Evolutionary conservation across 805 yeast genomes (phyloP).

Genomic region (Myxozyma lipomycoides): DNA sequence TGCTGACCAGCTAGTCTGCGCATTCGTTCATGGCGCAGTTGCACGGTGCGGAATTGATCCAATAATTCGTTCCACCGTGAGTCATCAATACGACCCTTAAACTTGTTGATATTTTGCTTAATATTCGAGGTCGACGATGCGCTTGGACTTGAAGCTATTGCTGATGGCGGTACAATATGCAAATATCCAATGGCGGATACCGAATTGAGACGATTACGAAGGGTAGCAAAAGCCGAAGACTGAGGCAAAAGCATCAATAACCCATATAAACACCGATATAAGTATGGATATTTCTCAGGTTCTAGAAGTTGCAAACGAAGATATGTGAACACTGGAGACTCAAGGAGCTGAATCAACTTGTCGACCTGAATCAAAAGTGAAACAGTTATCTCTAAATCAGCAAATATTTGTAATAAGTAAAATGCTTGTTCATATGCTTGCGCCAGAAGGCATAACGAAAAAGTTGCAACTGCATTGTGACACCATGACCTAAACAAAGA

Average conservation of each 20-base stretch:
- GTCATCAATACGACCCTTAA: constrained; percentile 28
- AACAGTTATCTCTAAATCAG: constrained; percentile 75
- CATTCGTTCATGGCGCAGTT: constrained; percentile 40
- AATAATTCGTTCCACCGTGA: constrained; percentile 45
- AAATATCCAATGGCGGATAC: constrained; percentile 42
- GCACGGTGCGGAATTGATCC: constrained; percentile 49
- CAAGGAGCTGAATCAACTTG: constrained; percentile 80
- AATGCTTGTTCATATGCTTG: constrained; percentile 87
- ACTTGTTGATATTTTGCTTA: constrained; percentile 17
- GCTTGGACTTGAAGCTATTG: constrained; percentile 1
- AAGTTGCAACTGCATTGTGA: constrained; percentile 80
- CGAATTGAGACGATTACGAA: constrained; percentile 69
- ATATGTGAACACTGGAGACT: constrained; percentile 84
- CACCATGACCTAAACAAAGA: constrained; percentile 87
- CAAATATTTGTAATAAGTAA: constrained; percentile 72
- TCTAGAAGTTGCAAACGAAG: constrained; percentile 83
- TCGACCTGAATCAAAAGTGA: constrained; percentile 82
- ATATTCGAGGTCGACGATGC: constrained; percentile 24
- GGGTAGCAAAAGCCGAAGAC: constrained; percentile 78
- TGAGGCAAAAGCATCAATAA: constrained; percentile 91
- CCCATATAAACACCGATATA: constrained; percentile 87
- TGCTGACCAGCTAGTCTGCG: constrained; percentile 13
- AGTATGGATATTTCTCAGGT: constrained; percentile 73
- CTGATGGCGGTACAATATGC: constrained; percentile 31
- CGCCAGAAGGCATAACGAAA: constrained; percentile 78